phyloP scores from a whole-genome alignment of 108 stramenopile species.

The Cylindrotheca closterium region DNA sequence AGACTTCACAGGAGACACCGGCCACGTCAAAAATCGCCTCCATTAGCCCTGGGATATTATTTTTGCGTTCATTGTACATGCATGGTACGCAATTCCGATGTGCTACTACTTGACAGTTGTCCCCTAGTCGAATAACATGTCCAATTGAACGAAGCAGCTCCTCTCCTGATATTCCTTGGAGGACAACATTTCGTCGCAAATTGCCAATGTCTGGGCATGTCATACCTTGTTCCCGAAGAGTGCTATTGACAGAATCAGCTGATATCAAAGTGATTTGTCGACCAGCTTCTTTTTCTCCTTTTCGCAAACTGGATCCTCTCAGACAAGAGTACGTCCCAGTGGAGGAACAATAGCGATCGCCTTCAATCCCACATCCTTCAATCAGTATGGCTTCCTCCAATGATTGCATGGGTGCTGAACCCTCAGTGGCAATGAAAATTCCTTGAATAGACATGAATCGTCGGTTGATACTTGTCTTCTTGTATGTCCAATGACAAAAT shows the following conservation, averaged over 20 bases:
- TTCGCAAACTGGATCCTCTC: background rate
- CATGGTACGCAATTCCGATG: slow-evolving; percentile 35
- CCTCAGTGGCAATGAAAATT: slow-evolving; percentile 10
- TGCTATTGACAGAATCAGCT: slow-evolving; percentile 8
- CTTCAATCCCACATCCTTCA: slow-evolving; percentile 21
- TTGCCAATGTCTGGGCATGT: background rate
- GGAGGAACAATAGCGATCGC: slow-evolving; percentile 19
- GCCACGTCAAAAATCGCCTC: slow-evolving; percentile 20
- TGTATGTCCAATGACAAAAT: too few relatives aligned
- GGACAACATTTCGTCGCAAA: slow-evolving; percentile 30
- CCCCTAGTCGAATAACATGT: slow-evolving; percentile 11
- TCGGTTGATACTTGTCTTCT: too few relatives aligned
- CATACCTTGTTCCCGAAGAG: slow-evolving; percentile 6
- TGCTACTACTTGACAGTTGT: slow-evolving; percentile 1
- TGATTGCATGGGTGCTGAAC: slow-evolving; percentile 23
- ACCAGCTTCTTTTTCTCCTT: slow-evolving; percentile 22
- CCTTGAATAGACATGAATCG: slow-evolving; percentile 20
- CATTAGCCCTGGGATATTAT: slow-evolving; percentile 21
- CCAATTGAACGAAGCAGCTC: slow-evolving; percentile 18
- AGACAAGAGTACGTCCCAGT: slow-evolving; percentile 27
- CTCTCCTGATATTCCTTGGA: slow-evolving; percentile 17
- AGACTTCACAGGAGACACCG: slow-evolving; percentile 31
- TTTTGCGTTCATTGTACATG: slow-evolving; percentile 29
- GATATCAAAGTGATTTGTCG: slow-evolving; percentile 28
- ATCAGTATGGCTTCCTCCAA: slow-evolving; percentile 8